Conservation (phyloP, 2,329 filamentous ascomycete species). For the Penicillium sp. region DNA sequence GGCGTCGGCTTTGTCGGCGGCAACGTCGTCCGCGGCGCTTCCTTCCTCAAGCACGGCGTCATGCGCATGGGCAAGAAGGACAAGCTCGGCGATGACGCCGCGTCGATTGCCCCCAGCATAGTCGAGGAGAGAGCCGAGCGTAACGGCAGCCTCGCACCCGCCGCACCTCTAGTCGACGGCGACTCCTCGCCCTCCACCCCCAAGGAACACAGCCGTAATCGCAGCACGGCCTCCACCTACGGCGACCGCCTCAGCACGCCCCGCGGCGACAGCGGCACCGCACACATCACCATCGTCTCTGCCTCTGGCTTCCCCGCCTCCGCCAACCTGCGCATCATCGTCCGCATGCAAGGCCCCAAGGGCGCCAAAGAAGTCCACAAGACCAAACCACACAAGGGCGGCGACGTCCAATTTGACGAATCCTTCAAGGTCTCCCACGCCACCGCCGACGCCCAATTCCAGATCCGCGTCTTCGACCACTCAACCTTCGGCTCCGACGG, state of each 20-base stretch:
- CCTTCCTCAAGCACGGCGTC: slow-evolving; percentile 82
- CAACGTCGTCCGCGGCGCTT: slow-evolving; percentile 81
- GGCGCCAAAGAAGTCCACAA: slow-evolving; percentile 76
- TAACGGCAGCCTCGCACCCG: slow-evolving; percentile 14
- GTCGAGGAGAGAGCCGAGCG: slow-evolving; percentile 20
- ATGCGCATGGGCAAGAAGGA: slow-evolving; percentile 55
- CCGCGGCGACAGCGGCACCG: slow-evolving; percentile 63
- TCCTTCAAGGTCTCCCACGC: slow-evolving; percentile 68
- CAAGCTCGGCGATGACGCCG: slow-evolving; percentile 31
- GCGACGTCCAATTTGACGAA: slow-evolving; percentile 61
- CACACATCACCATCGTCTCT: slow-evolving; percentile 73
- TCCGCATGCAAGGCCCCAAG: slow-evolving; percentile 65
- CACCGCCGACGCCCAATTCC: slow-evolving; percentile 78
- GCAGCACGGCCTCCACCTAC: slow-evolving; percentile 50
- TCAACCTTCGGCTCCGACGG: slow-evolving; percentile 79
- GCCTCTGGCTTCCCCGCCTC: slow-evolving; percentile 72
- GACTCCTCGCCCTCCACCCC: slow-evolving; percentile 22
- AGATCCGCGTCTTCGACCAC: slow-evolving; percentile 78
- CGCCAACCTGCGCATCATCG: slow-evolving; percentile 71
- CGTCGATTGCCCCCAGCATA: slow-evolving; percentile 23
- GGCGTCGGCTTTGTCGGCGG: slow-evolving; percentile 77
- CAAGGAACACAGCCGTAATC: slow-evolving; percentile 44
- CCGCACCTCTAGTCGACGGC: slow-evolving; percentile 31
- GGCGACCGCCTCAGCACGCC: slow-evolving; percentile 45
- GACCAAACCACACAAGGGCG: slow-evolving; percentile 80